Evolutionary conservation across 2,329 filamentous ascomycete genomes (phyloP).

Genomic region (Claviceps pusilla): DNA sequence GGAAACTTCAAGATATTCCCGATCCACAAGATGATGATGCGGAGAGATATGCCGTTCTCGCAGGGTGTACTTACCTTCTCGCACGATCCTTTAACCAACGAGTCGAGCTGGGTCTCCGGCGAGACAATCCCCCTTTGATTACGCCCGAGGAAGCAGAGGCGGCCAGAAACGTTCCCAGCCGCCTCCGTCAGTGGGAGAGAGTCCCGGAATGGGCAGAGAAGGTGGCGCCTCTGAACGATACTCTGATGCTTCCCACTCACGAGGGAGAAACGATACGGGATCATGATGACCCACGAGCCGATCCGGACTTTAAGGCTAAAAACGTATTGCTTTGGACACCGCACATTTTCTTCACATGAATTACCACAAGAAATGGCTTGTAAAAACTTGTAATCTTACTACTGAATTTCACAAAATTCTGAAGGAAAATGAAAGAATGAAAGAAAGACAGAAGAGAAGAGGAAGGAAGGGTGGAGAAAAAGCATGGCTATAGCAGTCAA

Average conservation of each 20-base stretch:
- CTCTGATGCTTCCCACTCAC: not conserved
- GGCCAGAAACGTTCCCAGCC: not conserved
- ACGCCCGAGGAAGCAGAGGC: not conserved
- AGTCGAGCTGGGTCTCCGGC: not conserved
- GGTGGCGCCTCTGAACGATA: not conserved
- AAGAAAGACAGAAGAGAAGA: not conserved
- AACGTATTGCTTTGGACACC: not conserved
- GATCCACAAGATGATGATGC: not conserved
- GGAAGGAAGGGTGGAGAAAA: not conserved
- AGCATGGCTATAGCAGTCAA: too few species aligned
- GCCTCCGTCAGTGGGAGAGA: not conserved
- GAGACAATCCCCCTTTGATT: not conserved
- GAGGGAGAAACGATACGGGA: not conserved
- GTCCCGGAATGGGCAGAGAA: not conserved
- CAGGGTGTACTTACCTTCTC: not conserved
- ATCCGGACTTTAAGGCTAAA: not conserved
- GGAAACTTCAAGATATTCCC: not conserved
- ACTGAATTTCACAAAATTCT: too few species aligned
- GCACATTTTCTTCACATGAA: not conserved
- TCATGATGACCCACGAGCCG: not conserved
- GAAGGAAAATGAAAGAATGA: not conserved
- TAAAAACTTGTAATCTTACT: too few species aligned
- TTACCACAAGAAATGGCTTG: not conserved
- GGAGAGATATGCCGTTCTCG: not conserved
- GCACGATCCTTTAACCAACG: not conserved